Percentiles rank a stretch among this genome's conserved stretches.
Evolutionary conservation across 345 rosid species (phyloP).

Genomic region (Lepidium sativum): DNA sequence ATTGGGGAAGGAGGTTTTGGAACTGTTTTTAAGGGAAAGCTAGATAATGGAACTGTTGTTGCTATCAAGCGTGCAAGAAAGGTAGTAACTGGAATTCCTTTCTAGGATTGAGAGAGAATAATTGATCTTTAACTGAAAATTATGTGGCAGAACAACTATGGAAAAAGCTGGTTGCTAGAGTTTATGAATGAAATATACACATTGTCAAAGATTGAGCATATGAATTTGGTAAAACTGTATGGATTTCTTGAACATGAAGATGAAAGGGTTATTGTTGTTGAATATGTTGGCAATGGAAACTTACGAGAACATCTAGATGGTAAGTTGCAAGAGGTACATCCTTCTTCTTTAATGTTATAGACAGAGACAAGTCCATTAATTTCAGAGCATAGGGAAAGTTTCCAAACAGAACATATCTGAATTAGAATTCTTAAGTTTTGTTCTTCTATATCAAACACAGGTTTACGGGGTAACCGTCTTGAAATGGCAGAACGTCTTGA

Average conservation of each 20-base stretch:
- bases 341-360: not conserved
- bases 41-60: slow-evolving; percentile 69
- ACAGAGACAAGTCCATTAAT: not conserved
- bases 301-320: slow-evolving; percentile 87
- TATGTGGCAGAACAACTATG: slow-evolving; percentile 47
- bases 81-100: slow-evolving; percentile 30
- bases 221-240: slow-evolving; percentile 67
- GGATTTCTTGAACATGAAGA: slow-evolving; percentile 69
- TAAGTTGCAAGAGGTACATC: slow-evolving; percentile 34
- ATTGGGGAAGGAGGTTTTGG: slow-evolving; percentile 85
- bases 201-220: slow-evolving; percentile 82
- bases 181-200: slow-evolving; percentile 82
- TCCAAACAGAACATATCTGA: not conserved
- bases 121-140: not conserved
- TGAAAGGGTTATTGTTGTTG: slow-evolving; percentile 67
- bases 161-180: slow-evolving; percentile 39
- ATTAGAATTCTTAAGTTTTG: not conserved
- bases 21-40: slow-evolving; percentile 69
- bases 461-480: slow-evolving; percentile 48
- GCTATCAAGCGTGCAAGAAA: slow-evolving; percentile 83
- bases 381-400: not conserved
- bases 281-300: slow-evolving; percentile 68
- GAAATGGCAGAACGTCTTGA: slow-evolving; percentile 79
- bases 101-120: not conserved
- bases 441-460: slow-evolving; percentile 29